These are phyloP conservation scores for Pelargonium fulgidum DNA, from an alignment of 441 rosid species.

Conservation along the genomic window DNA sequence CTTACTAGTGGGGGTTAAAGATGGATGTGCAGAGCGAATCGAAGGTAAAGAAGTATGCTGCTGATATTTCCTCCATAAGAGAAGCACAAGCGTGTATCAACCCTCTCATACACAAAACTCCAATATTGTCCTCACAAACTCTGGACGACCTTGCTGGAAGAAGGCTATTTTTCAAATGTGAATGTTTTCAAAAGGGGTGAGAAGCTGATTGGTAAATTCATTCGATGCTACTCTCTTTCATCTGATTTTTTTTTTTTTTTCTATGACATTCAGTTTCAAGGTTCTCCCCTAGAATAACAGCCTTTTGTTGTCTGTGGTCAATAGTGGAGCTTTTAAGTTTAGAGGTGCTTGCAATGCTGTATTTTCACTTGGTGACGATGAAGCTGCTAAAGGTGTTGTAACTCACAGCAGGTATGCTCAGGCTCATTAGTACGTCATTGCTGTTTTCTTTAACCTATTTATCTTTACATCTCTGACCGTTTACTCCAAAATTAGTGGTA, in stretches of 20 bases:
- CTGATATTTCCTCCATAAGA: slow-evolving; percentile 58
- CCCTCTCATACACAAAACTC: slow-evolving; percentile 51
- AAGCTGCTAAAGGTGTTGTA: slow-evolving; percentile 71
- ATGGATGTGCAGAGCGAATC: slow-evolving; percentile 29
- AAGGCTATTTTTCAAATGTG: slow-evolving; percentile 67
- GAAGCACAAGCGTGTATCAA: slow-evolving; percentile 56
- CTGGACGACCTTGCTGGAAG: slow-evolving; percentile 51
- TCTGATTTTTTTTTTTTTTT: not conserved
- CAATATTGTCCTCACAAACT: slow-evolving; percentile 60
- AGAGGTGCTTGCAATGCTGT: slow-evolving; percentile 91
- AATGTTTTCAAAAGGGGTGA: slow-evolving; percentile 89
- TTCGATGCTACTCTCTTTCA: too few relatives aligned
- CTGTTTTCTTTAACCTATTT: slow-evolving; percentile 6
- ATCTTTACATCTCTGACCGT: slow-evolving; percentile 17
- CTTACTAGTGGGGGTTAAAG: not conserved
- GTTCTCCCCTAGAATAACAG: slow-evolving; percentile 9
- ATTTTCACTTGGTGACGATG: slow-evolving; percentile 49
- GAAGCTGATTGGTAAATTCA: slow-evolving; percentile 20
- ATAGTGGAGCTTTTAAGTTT: slow-evolving; percentile 83
- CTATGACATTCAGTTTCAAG: not conserved
- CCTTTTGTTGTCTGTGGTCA: slow-evolving; percentile 12
- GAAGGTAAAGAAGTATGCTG: slow-evolving; percentile 48
- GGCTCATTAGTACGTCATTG: not conserved
- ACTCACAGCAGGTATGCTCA: slow-evolving; percentile 61
- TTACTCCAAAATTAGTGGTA: slow-evolving; percentile 46